These are phyloP conservation scores for Xylaria scruposa DNA, from an alignment of 495 filamentous ascomycete genomes.

Conservation along the genomic window DNA sequence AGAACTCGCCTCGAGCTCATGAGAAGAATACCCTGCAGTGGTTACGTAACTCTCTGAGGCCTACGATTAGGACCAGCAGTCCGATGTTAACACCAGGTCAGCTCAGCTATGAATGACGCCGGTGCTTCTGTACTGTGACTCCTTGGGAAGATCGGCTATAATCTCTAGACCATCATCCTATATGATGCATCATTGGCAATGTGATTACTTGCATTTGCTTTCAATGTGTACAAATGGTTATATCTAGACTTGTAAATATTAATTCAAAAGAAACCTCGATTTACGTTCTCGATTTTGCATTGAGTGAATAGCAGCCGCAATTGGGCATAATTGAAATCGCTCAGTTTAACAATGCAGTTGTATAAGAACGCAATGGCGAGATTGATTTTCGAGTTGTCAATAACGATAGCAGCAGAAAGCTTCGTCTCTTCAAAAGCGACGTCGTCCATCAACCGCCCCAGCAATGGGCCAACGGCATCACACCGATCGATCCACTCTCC, in stretches of 20 bases:
- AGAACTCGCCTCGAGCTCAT: neutral
- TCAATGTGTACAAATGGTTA: neutral
- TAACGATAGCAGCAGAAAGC: slow-evolving; percentile 71
- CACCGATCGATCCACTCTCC: slow-evolving; percentile 43
- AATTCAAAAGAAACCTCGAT: neutral
- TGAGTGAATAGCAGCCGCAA: neutral
- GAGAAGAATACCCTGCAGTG: neutral
- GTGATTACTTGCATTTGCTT: neutral
- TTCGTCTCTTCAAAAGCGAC: slow-evolving; percentile 58
- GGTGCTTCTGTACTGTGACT: neutral
- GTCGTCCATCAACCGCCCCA: slow-evolving; percentile 72
- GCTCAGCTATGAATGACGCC: neutral
- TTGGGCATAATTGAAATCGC: neutral
- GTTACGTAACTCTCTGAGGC: neutral
- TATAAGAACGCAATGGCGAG: no score
- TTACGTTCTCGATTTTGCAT: neutral
- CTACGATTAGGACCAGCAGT: neutral
- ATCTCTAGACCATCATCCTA: neutral
- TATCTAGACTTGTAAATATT: slow-evolving; percentile 9
- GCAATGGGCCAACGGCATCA: slow-evolving; percentile 52
- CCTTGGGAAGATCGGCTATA: neutral
- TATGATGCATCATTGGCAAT: neutral
- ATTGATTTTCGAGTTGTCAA: slow-evolving; percentile 83
- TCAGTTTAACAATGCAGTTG: neutral
- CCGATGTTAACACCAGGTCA: neutral